Evolutionary conservation across 2,329 filamentous ascomycete genomes (phyloP), one percentile per base, ranked within the genome.

Genomic region (Ophiobolus disseminans): DNA sequence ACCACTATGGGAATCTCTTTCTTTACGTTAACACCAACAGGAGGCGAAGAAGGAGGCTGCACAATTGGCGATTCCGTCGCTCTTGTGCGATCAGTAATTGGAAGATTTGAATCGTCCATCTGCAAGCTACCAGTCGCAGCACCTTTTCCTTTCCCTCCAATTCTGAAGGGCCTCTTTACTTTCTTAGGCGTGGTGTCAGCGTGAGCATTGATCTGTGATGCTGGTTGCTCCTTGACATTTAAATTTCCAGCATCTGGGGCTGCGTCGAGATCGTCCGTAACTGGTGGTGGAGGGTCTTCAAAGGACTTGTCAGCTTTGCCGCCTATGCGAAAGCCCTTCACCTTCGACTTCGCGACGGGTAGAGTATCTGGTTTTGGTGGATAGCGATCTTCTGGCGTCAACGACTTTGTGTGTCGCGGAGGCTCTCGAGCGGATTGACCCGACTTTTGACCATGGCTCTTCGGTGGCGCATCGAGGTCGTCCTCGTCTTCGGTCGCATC

Each of bases 381-480:
- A 5, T 49, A 19, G 5, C 34, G 26, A 10, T 22, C 30, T 22
- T 56, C 37, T 11, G 52, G 43, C 13, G 50, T 45, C 11, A 57
- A 39, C 19, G 48, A 41, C 13, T 50, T 45, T n/a, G 10, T 34
- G n/a, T 14, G 47, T 9, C 36, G 3, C n/a, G 23, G 21, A 26
- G 39, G 23, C 23, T 31, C 39, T 9, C 20, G 36, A 13, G 25
- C 9, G 0, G 25, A 22, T 7, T 22, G 47, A 13, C 10, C 28
- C 20, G 40, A 50, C 7, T 10, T 48, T 21, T 60, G 58, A 17
- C 50, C 59, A 21, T 58, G 55, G 23, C 42, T 58, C 19, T 46
- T 65, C 2, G 52, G 38, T 9, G 66, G 66, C 5, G 60, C 68
- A 55, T 76, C 74, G 9, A 77, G 63, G 40, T 78, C 74, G 4